Evolutionary conservation across 2,329 filamentous ascomycete species (phyloP).

Genomic region (Shiraia bambusicola): DNA sequence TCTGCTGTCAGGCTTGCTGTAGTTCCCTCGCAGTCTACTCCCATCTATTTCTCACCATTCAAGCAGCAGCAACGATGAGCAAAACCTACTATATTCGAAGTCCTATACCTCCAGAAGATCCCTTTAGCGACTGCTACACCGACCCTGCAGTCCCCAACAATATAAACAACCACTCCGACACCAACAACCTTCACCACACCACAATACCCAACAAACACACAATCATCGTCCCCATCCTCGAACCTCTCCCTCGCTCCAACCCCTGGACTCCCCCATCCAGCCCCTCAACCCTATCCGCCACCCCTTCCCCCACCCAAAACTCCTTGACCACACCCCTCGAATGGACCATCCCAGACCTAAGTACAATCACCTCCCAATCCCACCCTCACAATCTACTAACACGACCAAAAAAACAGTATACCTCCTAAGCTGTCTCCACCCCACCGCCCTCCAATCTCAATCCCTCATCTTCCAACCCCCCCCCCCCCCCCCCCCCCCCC

Average conservation of each 20-base stretch:
- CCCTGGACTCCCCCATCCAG: slow-evolving; percentile 1
- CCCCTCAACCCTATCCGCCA: not conserved
- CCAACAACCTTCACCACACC: not conserved
- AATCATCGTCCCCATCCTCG: slow-evolving; percentile 11
- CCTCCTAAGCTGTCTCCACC: slow-evolving; percentile 17
- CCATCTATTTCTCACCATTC: too few relatives aligned
- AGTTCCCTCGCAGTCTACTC: too few relatives aligned
- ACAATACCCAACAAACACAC: not conserved
- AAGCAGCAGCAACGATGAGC: not conserved
- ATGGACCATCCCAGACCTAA: slow-evolving; percentile 20
- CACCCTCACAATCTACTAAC: slow-evolving; percentile 1
- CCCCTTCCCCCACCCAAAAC: slow-evolving; percentile 2
- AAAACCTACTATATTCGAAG: not conserved
- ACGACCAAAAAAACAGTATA: slow-evolving; percentile 18
- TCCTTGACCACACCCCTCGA: slow-evolving; percentile 4
- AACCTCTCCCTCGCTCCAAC: slow-evolving; percentile 1
- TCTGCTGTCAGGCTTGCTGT: too few relatives aligned
- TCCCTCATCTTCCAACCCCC: slow-evolving; percentile 16
- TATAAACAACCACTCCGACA: not conserved
- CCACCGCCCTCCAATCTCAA: slow-evolving; percentile 7
- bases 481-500: slow-evolving; percentile 10
- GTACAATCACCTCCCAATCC: slow-evolving; percentile 4
- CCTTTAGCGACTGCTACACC: slow-evolving; percentile 14
- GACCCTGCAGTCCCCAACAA: too few relatives aligned
- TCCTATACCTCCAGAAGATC: slow-evolving; percentile 6